Conservation (phyloP, 805 yeast genomes). For the Yamadazyma akitaensis region DNA sequence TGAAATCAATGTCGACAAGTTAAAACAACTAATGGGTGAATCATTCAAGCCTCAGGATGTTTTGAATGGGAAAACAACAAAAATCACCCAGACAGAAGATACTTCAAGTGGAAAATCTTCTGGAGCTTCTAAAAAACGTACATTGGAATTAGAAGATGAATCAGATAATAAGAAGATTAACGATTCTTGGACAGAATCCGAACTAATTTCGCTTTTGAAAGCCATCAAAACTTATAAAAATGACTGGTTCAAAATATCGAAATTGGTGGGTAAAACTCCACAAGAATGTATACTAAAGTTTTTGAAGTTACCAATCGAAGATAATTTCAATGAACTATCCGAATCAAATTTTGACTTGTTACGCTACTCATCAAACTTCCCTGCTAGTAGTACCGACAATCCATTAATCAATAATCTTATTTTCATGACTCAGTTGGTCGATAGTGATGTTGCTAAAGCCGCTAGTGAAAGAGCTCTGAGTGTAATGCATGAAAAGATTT, state of each 20-base stretch:
- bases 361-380: constrained; percentile 78
- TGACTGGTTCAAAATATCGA: constrained; percentile 79
- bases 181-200: constrained; percentile 64
- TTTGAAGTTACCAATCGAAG: constrained; percentile 78
- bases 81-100: background rate
- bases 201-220: constrained; percentile 55
- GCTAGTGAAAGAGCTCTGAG: constrained; percentile 66
- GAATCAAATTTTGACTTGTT: constrained; percentile 63
- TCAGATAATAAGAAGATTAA: constrained; percentile 22
- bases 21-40: constrained; percentile 26
- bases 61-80: background rate
- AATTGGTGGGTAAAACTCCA: constrained; percentile 63
- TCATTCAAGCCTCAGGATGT: background rate
- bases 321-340: constrained; percentile 52
- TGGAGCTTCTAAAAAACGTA: constrained; percentile 1
- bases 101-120: background rate
- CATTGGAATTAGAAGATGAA: constrained; percentile 1
- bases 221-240: constrained; percentile 61
- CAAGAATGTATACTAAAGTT: constrained; percentile 81
- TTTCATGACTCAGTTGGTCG: constrained; percentile 80
- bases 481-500: constrained; percentile 42
- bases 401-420: constrained; percentile 93
- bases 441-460: constrained; percentile 79
- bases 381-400: constrained; percentile 81
- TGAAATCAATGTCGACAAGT: constrained; percentile 41